Evolutionary conservation across 2,329 filamentous ascomycete species (phyloP), one percentile per base, ranked within the genome.

Genomic region (Apiospora koreana): DNA sequence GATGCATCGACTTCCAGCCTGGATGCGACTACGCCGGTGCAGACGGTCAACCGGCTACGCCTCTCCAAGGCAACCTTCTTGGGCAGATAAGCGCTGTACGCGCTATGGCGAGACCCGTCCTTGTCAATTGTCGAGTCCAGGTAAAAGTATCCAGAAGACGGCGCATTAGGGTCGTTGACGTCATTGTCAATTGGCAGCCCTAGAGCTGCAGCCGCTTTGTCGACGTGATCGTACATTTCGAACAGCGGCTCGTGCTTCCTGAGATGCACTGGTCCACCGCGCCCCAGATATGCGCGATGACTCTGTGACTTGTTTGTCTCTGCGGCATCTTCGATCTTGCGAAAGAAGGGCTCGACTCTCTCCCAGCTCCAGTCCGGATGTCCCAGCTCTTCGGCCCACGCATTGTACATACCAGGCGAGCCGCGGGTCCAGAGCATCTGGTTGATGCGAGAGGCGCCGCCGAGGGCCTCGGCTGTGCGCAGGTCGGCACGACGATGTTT

Each of bases 361-460:
- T 68, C 70, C 71, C 71, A 72, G 66, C 65, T 68, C 71, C 71
- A 72, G 58, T 69, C 66, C 4, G 65, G 43, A 28, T 70, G 66
- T 1, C 70, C 70, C 48, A 70, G 68, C 28, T 58, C 46, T 31
- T 31, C 73, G 28, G 74, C 76, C 77, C 77, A 79, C 43, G 74
- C 73, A 54, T 78, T 72, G 46, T 77, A 77, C 35, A 77, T 75
- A 42, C 70, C 72, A 1, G 76, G 74, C 9, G 73, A 67, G 6
- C 76, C 75, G 10, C 77, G 69, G 38, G 77, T 76, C 68, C 75
- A 78, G 43, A 78, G 74, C 76, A 78, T 77, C 21, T 75, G 76
- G 68, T 78, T 78, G 25, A 78, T 68, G 25, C 75, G 70, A 1
- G 77, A 77, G 12, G 74, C 74, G 41, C 77, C 77, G 8, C 77